These are phyloP conservation scores for Circinella minor DNA, from an alignment of 371 early-diverging fungal genomes.

Conservation along the genomic window DNA sequence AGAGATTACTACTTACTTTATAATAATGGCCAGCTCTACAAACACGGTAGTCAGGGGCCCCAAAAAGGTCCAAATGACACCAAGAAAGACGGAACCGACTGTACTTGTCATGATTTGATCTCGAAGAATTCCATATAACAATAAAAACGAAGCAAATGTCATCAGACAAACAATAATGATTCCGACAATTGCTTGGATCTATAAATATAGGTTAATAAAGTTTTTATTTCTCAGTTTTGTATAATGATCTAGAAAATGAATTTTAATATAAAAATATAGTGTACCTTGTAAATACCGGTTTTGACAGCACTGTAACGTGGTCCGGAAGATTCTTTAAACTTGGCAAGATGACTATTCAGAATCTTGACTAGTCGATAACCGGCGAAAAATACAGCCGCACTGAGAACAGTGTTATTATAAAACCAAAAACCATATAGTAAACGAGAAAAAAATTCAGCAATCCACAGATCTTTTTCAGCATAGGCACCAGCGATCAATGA, in stretches of 20 bases:
- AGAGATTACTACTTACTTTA: constrained; percentile 25
- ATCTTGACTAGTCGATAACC: constrained; percentile 40
- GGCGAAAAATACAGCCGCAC: constrained; percentile 37
- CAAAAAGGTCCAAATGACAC: constrained; percentile 31
- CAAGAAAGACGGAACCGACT: constrained; percentile 22
- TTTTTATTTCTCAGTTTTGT: background rate
- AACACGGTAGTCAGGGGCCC: constrained; percentile 27
- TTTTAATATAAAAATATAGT: too few relatives aligned
- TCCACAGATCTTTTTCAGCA: constrained; percentile 25
- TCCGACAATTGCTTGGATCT: constrained; percentile 28
- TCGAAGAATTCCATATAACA: constrained; percentile 36
- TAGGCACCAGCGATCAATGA: constrained; percentile 45
- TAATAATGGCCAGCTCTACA: constrained; percentile 32
- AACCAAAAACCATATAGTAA: constrained; percentile 52
- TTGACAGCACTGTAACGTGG: constrained; percentile 40
- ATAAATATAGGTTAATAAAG: background rate
- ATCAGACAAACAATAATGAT: constrained; percentile 29
- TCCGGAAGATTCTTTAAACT: constrained; percentile 35
- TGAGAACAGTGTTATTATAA: constrained; percentile 34
- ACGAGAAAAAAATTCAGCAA: constrained; percentile 37
- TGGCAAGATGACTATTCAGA: constrained; percentile 33
- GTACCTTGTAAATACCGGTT: constrained; percentile 48
- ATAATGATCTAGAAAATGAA: background rate
- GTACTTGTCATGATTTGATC: constrained; percentile 29
- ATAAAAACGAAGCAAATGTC: constrained; percentile 28